A percentile compares a stretch with the other conserved stretches of the same genome.
phyloP scores from a whole-genome alignment of 1,284 basidiomycete genomes.

The Ganoderma lucidum region DNA sequence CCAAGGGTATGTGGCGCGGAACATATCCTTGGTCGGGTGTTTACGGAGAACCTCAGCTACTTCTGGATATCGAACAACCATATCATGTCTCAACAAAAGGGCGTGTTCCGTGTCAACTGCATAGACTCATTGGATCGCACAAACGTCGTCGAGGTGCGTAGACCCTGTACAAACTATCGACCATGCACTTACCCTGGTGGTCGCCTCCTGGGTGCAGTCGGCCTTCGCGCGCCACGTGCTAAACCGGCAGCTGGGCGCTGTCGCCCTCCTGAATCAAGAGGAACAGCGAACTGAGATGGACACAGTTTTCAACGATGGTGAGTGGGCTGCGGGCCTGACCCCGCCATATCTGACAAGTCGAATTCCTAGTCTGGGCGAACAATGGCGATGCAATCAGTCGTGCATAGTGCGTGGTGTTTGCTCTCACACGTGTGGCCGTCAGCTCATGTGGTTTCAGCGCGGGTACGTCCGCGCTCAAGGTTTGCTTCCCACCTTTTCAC shows the following conservation, averaged over 20 bases:
- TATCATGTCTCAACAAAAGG: conserved; percentile 83
- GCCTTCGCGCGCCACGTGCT: conserved; percentile 89
- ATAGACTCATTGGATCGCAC: conserved; percentile 95
- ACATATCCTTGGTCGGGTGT: conserved; percentile 3
- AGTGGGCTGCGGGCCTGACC: conserved; percentile 55
- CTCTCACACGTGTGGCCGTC: conserved; percentile 10
- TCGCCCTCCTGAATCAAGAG: conserved; percentile 69
- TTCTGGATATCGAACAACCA: conserved; percentile 84
- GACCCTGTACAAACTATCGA: conserved; percentile 1
- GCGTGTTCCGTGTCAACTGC: conserved; percentile 89
- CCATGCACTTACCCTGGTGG: conserved; percentile 7
- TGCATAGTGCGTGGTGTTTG: conserved; percentile 72
- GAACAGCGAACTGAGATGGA: conserved; percentile 69
- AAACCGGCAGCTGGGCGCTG: conserved; percentile 81
- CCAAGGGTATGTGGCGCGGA: conserved; percentile 65
- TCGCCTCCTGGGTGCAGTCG: conserved; percentile 58
- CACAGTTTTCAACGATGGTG: conserved; percentile 87
- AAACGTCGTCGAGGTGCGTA: conserved; percentile 82
- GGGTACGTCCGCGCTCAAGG: conserved; percentile 93
- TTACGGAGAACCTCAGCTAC: conserved; percentile 58
- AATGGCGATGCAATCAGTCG: conserved; percentile 91
- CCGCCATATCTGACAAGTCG: not conserved
- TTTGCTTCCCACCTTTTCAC: conserved; percentile 39
- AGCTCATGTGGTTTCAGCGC: conserved; percentile 55
- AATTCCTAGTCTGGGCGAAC: conserved; percentile 92